Evolutionary conservation across 768 basidiomycete species (phyloP), one percentile per base, ranked within the genome.

Genomic region (Suillus tomentosus): DNA sequence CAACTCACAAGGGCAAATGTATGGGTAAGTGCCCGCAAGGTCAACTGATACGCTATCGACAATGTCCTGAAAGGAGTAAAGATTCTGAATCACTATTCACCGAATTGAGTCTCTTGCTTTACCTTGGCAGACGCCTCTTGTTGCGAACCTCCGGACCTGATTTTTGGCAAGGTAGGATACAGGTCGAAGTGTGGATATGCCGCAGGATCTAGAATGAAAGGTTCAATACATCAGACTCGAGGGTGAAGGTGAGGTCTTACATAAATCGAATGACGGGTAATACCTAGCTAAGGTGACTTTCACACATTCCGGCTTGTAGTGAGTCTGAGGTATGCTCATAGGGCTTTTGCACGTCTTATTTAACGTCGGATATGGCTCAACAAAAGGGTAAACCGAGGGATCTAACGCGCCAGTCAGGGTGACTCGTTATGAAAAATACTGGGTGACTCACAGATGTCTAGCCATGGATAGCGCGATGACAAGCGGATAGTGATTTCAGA

Each of bases 131-230:
- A 27, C 9, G 27, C 56, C 40, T 42, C 17, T 42, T 42, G 24
- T n/a, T 40, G 57, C 6, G 24, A 42, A 42, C 24, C 11, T 40
- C 15, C 4, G 17, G 24, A 22, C 36, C 19, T 36, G 11, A 58
- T 31, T 11, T 31, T 7, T 62, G 69, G 66, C 40, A 64, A 53
- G 45, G 61, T 34, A 27, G 61, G 65, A 56, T 68, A 64, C 62
- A 69, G 43, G 22, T 77, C 66, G 58, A 79, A 74, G 66, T 75
- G 60, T 42, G 78, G 82, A 71, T 83, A 84, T 2, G 74, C 66
- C 1, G 70, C 68, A 5, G 76, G 72, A 69, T 79, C 65, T 69
- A 56, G 24, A 19, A 36, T 17, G n/a, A 31, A 37, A 9, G 19
- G 14, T 65, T 56, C 31, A 64, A 40, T 42, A 36, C 2, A 60